A percentile compares a stretch with the other conserved stretches of the same genome.
phyloP scores from a whole-genome alignment of 2,329 filamentous ascomycete genomes.

The Xylaria sp. region DNA sequence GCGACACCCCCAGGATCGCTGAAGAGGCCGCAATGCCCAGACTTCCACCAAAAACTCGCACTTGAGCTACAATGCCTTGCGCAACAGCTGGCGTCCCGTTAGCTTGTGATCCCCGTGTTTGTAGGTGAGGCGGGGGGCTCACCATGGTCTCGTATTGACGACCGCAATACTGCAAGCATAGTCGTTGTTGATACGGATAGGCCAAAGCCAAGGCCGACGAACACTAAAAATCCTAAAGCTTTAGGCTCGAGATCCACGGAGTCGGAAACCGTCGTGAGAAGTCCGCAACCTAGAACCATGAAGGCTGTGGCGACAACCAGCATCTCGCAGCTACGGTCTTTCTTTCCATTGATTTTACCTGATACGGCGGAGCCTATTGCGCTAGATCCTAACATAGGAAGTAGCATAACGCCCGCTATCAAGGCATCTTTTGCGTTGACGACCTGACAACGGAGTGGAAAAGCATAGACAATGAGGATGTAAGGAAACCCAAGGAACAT shows the following conservation, averaged over 20 bases:
- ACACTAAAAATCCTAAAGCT: conserved; percentile 54
- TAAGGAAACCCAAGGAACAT: conserved; percentile 58
- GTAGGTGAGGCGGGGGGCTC: conserved; percentile 26
- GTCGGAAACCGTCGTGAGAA: conserved; percentile 50
- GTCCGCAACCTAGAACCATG: conserved; percentile 53
- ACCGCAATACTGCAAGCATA: conserved; percentile 50
- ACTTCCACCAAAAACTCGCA: conserved; percentile 59
- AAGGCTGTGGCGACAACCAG: conserved; percentile 49
- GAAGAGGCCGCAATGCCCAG: conserved; percentile 60
- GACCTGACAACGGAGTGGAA: conserved; percentile 57
- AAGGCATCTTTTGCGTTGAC: conserved; percentile 55
- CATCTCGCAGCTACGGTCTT: conserved; percentile 51
- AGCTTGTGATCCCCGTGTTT: conserved; percentile 15
- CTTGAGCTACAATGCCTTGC: conserved; percentile 58
- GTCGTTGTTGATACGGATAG: conserved; percentile 54
- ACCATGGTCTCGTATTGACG: conserved; percentile 54
- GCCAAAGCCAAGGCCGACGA: conserved; percentile 60
- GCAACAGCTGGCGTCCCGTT: conserved; percentile 49
- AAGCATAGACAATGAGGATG: conserved; percentile 54
- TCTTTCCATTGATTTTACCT: conserved; percentile 50
- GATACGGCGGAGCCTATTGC: conserved; percentile 52
- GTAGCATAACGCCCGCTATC: conserved; percentile 55
- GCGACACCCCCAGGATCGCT: conserved; percentile 48
- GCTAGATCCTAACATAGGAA: conserved; percentile 58
- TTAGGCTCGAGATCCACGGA: conserved; percentile 48